Base-by-base conservation (phyloP, 75 land plant species). In the Selaginella tamariscina region DNA sequence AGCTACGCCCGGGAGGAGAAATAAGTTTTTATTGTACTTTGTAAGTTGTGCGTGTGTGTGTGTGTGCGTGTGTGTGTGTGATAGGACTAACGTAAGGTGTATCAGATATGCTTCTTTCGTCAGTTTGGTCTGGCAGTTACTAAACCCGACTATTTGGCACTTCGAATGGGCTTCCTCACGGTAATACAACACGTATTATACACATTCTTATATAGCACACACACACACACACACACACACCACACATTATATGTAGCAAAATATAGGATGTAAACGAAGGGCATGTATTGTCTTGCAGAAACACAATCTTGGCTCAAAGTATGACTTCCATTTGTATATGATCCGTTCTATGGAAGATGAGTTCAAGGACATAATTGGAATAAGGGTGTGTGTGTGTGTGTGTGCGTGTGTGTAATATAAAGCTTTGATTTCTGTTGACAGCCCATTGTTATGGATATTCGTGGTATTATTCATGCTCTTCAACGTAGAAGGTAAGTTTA, bases 371-470 rank as follows among this genome's bases (percentile, higher is more conserved):
- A 26, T 59, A 2, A 26, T 59, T 21, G 62, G 23, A 23, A 59
- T 59, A 59, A 59, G 62, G 62, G 8, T n/a, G n/a, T n/a, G n/a
- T n/a, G n/a, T n/a, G n/a, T n/a, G n/a, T n/a, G n/a, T n/a, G n/a
- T n/a, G n/a, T n/a, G n/a, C n/a, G n/a, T n/a, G n/a, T n/a, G 54
- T 49, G 54, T 11, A 11, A 11, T 11, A 11, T 49, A 11, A 11
- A 11, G 18, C 11, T 49, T 49, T 49, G 54, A 49, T 11, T 49
- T 11, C 54, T 49, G 11, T 49, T 59, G n/a, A 8, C 85, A 86
- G 88, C 32, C 57, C 60, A 0, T 66, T 64, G 67, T 32, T 81
- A 24, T 86, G 88, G 88, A 63, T 67, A 0, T 81, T 75, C 63
- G 70, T 76, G 0, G 64, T 86, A 0, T 20, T 79, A 15, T 86